Conservation (phyloP, 345 rosid species). For the Rhodamnia rubescens region DNA sequence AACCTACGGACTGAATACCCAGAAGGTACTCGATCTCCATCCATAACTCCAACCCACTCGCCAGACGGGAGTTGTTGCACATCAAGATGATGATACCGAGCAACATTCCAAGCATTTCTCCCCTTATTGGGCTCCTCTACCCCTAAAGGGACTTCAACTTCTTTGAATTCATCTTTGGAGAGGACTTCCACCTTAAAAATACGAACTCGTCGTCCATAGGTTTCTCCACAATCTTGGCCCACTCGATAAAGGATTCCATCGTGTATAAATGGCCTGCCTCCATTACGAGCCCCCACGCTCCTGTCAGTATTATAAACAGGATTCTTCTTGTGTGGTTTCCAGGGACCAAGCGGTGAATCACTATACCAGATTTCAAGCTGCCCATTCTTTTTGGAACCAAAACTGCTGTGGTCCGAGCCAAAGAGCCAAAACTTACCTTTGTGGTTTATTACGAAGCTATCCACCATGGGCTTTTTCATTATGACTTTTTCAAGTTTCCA, state of each 20-base stretch:
- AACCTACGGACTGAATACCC: slow-evolving; percentile 52
- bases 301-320: slow-evolving; percentile 58
- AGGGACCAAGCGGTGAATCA: slow-evolving; percentile 80
- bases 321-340: slow-evolving; percentile 87
- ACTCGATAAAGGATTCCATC: slow-evolving; percentile 73
- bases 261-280: slow-evolving; percentile 69
- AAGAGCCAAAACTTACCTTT: slow-evolving; percentile 66
- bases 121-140: slow-evolving; percentile 45
- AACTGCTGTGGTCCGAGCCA: slow-evolving; percentile 78
- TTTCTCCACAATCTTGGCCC: slow-evolving; percentile 93
- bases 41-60: slow-evolving; percentile 70
- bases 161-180: slow-evolving; percentile 53
- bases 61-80: slow-evolving; percentile 71
- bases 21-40: slow-evolving; percentile 83
- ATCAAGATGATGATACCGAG: slow-evolving; percentile 77
- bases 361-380: slow-evolving; percentile 86
- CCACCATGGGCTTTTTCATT: slow-evolving; percentile 65
- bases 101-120: slow-evolving; percentile 77
- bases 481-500: slow-evolving; percentile 70
- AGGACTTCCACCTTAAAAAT: slow-evolving; percentile 58
- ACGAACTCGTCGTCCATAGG: slow-evolving; percentile 59
- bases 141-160: slow-evolving; percentile 59
- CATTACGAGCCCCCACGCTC: slow-evolving; percentile 79
- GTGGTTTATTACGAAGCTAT: slow-evolving; percentile 46
- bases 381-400: slow-evolving; percentile 59